These are phyloP conservation scores for Colletotrichum filicis DNA, from an alignment of 2,329 filamentous ascomycete genomes.

Conservation along the genomic window DNA sequence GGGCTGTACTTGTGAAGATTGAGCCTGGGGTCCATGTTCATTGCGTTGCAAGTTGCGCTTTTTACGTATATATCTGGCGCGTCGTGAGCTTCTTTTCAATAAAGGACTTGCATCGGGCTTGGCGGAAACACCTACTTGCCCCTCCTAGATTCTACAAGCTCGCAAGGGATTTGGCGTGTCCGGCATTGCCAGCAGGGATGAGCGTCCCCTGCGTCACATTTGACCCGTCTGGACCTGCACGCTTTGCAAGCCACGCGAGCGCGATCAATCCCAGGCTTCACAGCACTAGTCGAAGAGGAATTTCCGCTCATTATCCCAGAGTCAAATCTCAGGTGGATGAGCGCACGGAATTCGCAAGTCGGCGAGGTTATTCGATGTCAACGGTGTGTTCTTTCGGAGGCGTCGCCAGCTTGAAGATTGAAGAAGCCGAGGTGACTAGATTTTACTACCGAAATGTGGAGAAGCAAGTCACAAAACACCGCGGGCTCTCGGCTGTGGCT, in stretches of 20 bases:
- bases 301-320: background rate
- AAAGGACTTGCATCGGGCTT: too few species aligned
- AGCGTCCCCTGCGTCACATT: constrained; percentile 16
- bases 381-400: background rate
- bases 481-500: background rate
- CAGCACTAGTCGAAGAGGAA: background rate
- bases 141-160: constrained; percentile 18
- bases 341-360: background rate
- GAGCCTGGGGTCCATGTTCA: background rate
- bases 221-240: constrained; percentile 21
- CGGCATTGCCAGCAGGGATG: constrained; percentile 29
- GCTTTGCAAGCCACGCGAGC: constrained; percentile 38
- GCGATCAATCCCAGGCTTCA: background rate
- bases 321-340: background rate
- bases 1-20: background rate
- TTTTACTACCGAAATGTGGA: background rate
- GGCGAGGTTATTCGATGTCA: background rate
- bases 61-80: constrained; percentile 12
- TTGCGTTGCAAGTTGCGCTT: background rate
- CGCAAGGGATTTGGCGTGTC: constrained; percentile 13
- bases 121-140: background rate
- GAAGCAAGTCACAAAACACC: background rate
- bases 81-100: background rate
- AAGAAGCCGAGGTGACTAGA: constrained; percentile 24
- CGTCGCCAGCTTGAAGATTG: background rate